Conservation (phyloP, 495 filamentous ascomycete genomes). For the Alectoria sarmentosa region DNA sequence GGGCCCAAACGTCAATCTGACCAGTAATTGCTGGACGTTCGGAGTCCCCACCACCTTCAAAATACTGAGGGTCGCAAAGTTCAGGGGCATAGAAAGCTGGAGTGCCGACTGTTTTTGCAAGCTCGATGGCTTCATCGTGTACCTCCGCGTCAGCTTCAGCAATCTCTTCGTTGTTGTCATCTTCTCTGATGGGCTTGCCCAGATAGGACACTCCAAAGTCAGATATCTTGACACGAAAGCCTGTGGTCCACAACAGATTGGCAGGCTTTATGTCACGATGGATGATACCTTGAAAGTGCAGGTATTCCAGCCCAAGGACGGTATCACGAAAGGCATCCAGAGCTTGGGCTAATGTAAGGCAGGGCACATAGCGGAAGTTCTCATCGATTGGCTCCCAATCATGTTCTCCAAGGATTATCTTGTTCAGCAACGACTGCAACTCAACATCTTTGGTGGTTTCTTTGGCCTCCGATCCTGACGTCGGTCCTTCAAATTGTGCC, state of each 20-base stretch:
- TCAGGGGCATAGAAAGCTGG: constrained; percentile 97
- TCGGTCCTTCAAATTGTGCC: constrained; percentile 54
- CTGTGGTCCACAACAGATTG: constrained; percentile 84
- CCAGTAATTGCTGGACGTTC: constrained; percentile 51
- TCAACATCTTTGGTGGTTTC: constrained; percentile 30
- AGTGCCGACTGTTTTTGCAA: constrained; percentile 96
- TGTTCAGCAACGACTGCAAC: constrained; percentile 41
- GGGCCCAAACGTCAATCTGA: constrained; percentile 93
- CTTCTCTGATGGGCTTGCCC: constrained; percentile 67
- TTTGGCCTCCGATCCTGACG: constrained; percentile 63
- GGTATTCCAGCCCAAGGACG: constrained; percentile 85
- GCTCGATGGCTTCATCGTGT: constrained; percentile 82
- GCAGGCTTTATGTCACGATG: constrained; percentile 98
- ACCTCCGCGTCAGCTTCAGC: constrained; percentile 78
- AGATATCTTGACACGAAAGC: constrained; percentile 93
- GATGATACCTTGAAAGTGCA: constrained; percentile 94
- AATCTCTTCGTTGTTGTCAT: constrained; percentile 64
- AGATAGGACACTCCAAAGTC: constrained; percentile 99
- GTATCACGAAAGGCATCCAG: constrained; percentile 87
- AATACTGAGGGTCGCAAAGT: constrained; percentile 77
- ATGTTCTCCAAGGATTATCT: constrained; percentile 44
- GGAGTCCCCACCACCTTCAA: constrained; percentile 39
- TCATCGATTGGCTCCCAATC: constrained; percentile 50
- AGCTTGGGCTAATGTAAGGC: constrained; percentile 79
- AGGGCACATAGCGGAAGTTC: constrained; percentile 83